Base-by-base conservation (phyloP, 768 basidiomycete species). In the Trametes cubensis region DNA sequence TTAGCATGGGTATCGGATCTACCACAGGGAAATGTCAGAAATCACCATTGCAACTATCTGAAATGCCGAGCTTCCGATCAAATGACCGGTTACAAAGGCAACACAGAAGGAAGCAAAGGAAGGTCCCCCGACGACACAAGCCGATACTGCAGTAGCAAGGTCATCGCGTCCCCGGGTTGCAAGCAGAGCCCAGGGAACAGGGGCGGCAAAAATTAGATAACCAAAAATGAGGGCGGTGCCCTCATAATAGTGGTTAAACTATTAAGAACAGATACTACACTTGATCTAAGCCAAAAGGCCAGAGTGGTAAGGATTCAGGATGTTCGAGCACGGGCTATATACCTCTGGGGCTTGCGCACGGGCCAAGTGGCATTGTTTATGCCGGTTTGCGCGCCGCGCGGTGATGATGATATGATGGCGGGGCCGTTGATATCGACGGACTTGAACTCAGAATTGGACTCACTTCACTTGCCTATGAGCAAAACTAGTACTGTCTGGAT, bases 201-300 rank as follows among this genome's bases (percentile, higher is more conserved):
- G 71, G 71, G 71, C 69, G 67, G 67, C 70, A 72, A 72, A 71
- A 71, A 71, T 71, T 67, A 71, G 70, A 71, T 71, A 71, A 71
- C 70, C 70, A 73, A 73, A 58, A 73, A 73, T 73, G 72, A 65
- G 67, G 71, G 69, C 72, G 71, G 71, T 73, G 72, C 69, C 71
- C 66, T 65, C 72, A 74, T 74, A 74, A 74, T 74, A 74, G 73
- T 74, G 73, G 73, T 74, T 74, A 74, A 74, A 74, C 81, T 85
- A 79, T 80, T 79, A 83, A 85, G 82, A 85, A 85, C 83, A 85
- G 84, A 85, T 85, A 85, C 85, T 85, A 85, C 85, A 85, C 85
- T 85, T 85, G 84, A 85, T 85, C 84, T 85, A 84, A 85, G 83
- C 84, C 84, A 84, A 83, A 81, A 83, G 82, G 83, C 83, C 82